Conservation (phyloP, 2,329 filamentous ascomycete species). For the Cordyceps cicadae region DNA sequence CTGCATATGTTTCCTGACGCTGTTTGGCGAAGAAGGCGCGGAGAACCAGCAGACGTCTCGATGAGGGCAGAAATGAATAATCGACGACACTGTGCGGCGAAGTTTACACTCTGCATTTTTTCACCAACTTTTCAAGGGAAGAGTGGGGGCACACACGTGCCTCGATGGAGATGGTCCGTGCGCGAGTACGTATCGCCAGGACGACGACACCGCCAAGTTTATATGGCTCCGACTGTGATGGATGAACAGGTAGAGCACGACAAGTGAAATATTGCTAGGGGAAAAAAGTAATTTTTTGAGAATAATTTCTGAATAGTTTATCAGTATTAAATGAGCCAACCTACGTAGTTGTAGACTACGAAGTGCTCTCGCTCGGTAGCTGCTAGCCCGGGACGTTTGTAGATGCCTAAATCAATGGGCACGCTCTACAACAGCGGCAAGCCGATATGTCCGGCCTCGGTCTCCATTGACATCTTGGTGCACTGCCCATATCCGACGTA, state of each 20-base stretch:
- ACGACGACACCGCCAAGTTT: background rate
- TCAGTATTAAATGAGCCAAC: too few species aligned
- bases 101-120: background rate
- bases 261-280: too few species aligned
- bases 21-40: background rate
- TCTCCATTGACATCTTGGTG: background rate
- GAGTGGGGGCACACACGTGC: conserved; percentile 25
- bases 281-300: too few species aligned
- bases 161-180: conserved; percentile 8
- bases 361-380: too few species aligned
- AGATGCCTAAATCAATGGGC: too few species aligned
- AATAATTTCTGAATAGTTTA: too few species aligned
- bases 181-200: background rate
- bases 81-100: background rate
- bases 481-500: too few species aligned
- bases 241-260: too few species aligned
- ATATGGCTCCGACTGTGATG: too few species aligned
- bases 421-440: too few species aligned
- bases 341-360: too few species aligned
- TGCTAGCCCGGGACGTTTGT: too few species aligned
- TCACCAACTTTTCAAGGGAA: conserved; percentile 15
- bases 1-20: background rate
- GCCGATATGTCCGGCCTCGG: background rate
- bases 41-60: background rate
- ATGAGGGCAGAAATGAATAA: conserved; percentile 2